A percentile compares a stretch with the other conserved stretches of the same genome.
These are phyloP conservation scores for Circinella umbellata DNA, from an alignment of 371 early-diverging fungal species.

Conservation along the genomic window DNA sequence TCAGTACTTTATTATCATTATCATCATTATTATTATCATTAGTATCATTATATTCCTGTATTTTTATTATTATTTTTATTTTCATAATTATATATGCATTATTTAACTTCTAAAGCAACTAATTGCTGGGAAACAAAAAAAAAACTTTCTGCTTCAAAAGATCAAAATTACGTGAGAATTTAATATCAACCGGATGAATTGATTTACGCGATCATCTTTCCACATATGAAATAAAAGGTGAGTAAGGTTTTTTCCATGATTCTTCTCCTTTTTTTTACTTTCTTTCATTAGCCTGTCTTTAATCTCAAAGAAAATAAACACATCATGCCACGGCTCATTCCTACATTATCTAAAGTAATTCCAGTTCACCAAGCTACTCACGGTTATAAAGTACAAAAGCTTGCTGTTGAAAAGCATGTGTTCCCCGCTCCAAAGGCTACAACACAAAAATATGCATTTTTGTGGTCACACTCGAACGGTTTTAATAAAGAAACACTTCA, in stretches of 20 bases:
- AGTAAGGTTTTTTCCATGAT: slow-evolving; percentile 11
- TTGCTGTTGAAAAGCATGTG: slow-evolving; percentile 37
- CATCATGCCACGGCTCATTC: slow-evolving; percentile 22
- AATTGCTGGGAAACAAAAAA: too few species aligned
- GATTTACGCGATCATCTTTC: neutral
- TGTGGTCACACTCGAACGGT: slow-evolving; percentile 44
- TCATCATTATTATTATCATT: too few species aligned
- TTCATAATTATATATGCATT: too few species aligned
- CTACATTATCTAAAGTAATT: slow-evolving; percentile 18
- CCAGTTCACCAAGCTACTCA: slow-evolving; percentile 30
- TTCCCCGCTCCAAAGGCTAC: slow-evolving; percentile 25
- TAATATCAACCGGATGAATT: slow-evolving; percentile 2
- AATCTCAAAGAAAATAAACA: too few species aligned
- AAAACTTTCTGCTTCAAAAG: too few species aligned
- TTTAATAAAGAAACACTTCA: slow-evolving; percentile 44
- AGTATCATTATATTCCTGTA: too few species aligned
- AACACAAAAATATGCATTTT: slow-evolving; percentile 23
- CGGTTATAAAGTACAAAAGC: slow-evolving; percentile 29
- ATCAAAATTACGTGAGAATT: neutral
- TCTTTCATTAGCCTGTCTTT: too few species aligned
- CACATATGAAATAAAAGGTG: neutral
- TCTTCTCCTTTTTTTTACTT: neutral
- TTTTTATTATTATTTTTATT: too few species aligned
- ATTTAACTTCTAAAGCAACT: too few species aligned
- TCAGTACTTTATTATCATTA: too few species aligned